Evolutionary conservation across 1,139 yeast species (phyloP).

Genomic region (Chernovozyma sophiae-reginae): DNA sequence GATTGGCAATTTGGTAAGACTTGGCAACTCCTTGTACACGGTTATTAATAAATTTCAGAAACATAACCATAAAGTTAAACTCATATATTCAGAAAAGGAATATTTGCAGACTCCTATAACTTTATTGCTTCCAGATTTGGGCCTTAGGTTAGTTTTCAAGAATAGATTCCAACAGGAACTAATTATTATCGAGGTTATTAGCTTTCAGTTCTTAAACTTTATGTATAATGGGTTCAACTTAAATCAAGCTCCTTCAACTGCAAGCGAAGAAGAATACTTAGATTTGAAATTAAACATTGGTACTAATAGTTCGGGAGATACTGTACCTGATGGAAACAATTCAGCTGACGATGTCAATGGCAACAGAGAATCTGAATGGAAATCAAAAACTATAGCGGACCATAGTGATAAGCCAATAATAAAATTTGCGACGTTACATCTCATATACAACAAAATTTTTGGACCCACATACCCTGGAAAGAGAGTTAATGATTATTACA

Average conservation of each 20-base stretch:
- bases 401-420: neutral
- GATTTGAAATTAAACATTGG: neutral
- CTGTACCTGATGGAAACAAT: neutral
- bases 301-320: neutral
- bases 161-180: constrained; percentile 36
- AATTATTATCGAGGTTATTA: constrained; percentile 42
- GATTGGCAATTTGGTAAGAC: constrained; percentile 23
- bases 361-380: neutral
- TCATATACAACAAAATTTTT: constrained; percentile 52
- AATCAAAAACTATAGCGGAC: neutral
- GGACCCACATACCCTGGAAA: constrained; percentile 65
- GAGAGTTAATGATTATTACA: constrained; percentile 22
- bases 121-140: constrained; percentile 25
- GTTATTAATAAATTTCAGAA: constrained; percentile 21
- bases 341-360: neutral
- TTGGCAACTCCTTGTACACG: constrained; percentile 26
- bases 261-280: constrained; percentile 1
- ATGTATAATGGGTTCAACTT: constrained; percentile 30
- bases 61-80: constrained; percentile 22
- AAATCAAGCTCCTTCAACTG: constrained; percentile 19
- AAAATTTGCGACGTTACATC: constrained; percentile 27
- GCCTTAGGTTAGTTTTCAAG: constrained; percentile 40
- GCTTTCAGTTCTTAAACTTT: constrained; percentile 23
- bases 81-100: constrained; percentile 23
- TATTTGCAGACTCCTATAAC: constrained; percentile 31